phyloP scores from a whole-genome alignment of 1,284 basidiomycete genomes.

The Cryptococcus amylolentus region DNA sequence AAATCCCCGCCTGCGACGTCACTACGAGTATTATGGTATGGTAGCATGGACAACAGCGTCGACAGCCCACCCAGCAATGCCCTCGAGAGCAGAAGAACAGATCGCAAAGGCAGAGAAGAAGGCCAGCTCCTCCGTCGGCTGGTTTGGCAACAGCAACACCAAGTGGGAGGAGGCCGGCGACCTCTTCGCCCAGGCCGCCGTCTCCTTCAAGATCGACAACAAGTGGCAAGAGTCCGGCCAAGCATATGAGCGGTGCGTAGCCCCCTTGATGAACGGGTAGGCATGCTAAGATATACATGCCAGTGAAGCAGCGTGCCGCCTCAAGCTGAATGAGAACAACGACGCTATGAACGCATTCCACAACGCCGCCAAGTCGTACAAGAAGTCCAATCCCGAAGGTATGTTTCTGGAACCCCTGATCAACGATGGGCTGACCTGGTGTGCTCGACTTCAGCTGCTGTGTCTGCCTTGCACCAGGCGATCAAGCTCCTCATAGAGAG shows the following conservation, averaged over 20 bases:
- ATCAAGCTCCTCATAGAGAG: conserved; percentile 76
- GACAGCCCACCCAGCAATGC: conserved; percentile 23
- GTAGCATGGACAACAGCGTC: background rate
- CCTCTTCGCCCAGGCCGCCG: conserved; percentile 80
- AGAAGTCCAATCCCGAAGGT: conserved; percentile 80
- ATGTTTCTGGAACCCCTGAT: conserved; percentile 35
- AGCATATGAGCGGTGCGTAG: conserved; percentile 62
- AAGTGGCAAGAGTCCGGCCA: conserved; percentile 86
- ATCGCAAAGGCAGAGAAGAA: conserved; percentile 90
- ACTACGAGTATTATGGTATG: background rate
- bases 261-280: background rate
- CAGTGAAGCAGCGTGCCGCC: conserved; percentile 81
- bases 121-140: conserved; percentile 69
- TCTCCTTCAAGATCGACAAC: conserved; percentile 92
- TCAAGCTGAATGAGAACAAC: conserved; percentile 76
- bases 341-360: conserved; percentile 97
- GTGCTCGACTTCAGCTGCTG: conserved; percentile 65
- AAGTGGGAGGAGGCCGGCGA: conserved; percentile 94
- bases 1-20: conserved; percentile 23
- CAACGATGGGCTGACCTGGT: conserved; percentile 4
- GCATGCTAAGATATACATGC: background rate
- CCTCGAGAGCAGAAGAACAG: conserved; percentile 52
- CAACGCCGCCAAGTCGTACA: conserved; percentile 93
- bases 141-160: conserved; percentile 74
- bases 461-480: conserved; percentile 82